Conservation (phyloP, 208 protist species). For the Acanthamoeba castellanii region DNA sequence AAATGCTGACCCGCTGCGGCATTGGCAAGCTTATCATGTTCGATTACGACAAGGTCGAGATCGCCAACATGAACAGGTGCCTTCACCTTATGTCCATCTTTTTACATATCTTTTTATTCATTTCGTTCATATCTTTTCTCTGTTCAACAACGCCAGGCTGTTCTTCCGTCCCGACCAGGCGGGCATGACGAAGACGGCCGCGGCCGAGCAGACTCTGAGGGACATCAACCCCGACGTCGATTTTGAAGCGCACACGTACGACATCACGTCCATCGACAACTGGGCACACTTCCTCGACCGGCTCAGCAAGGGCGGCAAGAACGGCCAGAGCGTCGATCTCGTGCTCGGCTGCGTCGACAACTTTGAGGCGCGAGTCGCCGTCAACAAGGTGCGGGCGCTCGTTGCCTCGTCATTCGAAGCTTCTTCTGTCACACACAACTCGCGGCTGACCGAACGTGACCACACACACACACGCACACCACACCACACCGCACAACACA, state of each 20-base stretch:
- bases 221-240: conserved; percentile 97
- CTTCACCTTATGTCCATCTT: background rate
- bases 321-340: conserved; percentile 90
- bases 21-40: conserved; percentile 98
- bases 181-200: conserved; percentile 96
- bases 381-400: conserved; percentile 91
- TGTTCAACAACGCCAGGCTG: conserved; percentile 84
- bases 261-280: conserved; percentile 94
- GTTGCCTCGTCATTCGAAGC: background rate
- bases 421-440: background rate
- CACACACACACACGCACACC: too few relatives aligned
- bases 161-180: conserved; percentile 97
- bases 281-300: conserved; percentile 93
- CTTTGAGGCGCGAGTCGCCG: conserved; percentile 96
- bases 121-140: background rate
- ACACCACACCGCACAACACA: background rate
- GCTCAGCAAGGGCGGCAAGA: conserved; percentile 85
- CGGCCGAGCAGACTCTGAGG: conserved; percentile 89
- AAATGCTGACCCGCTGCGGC: conserved; percentile 98
- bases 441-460: background rate
- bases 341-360: conserved; percentile 98
- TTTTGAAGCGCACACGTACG: conserved; percentile 94
- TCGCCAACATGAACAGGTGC: conserved; percentile 98
- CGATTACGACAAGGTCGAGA: conserved; percentile 98
- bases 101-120: background rate